Percentiles rank a stretch among this genome's conserved stretches.
Conservation (phyloP, 2,329 filamentous ascomycete genomes). For the Albifimbria verrucaria region DNA sequence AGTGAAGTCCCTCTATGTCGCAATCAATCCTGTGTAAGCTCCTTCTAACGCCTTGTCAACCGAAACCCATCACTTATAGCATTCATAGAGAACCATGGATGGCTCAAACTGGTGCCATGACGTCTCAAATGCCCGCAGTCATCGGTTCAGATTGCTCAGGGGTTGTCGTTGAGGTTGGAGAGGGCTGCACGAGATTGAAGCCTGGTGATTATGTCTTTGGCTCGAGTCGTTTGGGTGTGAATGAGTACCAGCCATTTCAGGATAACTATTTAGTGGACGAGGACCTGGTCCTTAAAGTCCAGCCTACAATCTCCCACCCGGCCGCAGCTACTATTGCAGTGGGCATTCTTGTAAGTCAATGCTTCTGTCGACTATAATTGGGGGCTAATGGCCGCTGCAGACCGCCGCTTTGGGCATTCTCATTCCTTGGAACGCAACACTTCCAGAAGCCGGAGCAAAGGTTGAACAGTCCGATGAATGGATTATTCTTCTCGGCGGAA, state of each 20-base stretch:
- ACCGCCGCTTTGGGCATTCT: constrained; percentile 30
- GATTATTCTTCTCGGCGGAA: constrained; percentile 32
- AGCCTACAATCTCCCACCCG: constrained; percentile 20
- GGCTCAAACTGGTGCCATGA: constrained; percentile 26
- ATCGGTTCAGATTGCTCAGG: constrained; percentile 34
- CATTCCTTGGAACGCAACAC: constrained; percentile 18
- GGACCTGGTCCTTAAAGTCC: constrained; percentile 27
- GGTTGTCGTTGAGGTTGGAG: constrained; percentile 25
- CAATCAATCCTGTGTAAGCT: constrained; percentile 33
- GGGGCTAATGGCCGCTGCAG: constrained; percentile 12
- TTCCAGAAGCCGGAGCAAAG: constrained; percentile 15
- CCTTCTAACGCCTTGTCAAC: no score
- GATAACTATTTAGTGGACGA: constrained; percentile 35
- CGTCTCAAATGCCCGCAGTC: constrained; percentile 31
- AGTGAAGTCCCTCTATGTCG: constrained; percentile 31
- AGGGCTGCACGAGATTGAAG: constrained; percentile 24
- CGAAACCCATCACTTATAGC: background rate
- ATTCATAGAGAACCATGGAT: constrained; percentile 27
- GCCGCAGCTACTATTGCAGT: constrained; percentile 31
- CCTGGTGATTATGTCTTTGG: constrained; percentile 32
- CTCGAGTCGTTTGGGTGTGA: constrained; percentile 29
- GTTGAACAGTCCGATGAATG: constrained; percentile 25
- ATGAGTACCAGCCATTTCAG: constrained; percentile 31
- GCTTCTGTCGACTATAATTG: background rate
- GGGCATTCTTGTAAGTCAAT: constrained; percentile 24